phyloP scores from a whole-genome alignment of 208 protist genomes.

The Tritrichomonas foetus region DNA sequence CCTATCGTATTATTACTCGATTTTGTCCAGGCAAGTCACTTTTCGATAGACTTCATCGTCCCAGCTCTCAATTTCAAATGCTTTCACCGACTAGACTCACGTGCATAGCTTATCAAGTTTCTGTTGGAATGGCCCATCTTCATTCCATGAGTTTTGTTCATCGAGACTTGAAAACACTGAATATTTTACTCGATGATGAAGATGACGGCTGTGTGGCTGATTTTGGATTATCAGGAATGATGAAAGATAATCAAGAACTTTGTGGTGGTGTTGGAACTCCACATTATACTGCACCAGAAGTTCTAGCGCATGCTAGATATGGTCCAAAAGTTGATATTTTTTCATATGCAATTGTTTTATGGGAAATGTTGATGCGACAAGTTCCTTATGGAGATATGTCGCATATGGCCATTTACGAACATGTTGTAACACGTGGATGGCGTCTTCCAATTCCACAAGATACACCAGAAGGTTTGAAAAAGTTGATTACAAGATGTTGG shows the following conservation, averaged over 20 bases:
- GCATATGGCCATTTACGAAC: background rate
- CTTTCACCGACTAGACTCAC: background rate
- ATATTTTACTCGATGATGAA: background rate
- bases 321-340: background rate
- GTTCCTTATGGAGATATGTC: background rate
- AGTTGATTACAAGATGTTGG: conserved; percentile 21
- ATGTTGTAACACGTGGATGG: background rate
- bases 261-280: conserved; percentile 18
- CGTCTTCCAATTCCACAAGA: background rate
- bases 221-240: background rate
- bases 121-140: background rate
- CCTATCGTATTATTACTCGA: conserved; percentile 22
- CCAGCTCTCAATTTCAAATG: too few relatives aligned
- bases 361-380: background rate
- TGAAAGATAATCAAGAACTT: conserved; percentile 8
- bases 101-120: background rate
- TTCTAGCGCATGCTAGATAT: background rate
- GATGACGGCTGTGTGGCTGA: background rate
- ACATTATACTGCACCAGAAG: conserved; percentile 41
- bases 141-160: conserved; percentile 14
- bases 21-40: background rate
- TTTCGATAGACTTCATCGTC: conserved; percentile 9
- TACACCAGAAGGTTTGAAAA: background rate
- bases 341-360: conserved; percentile 20
- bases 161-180: background rate